Percentiles rank a stretch among this genome's conserved stretches.
Conservation (phyloP, 2,329 filamentous ascomycete genomes). For the Colletotrichum trifolii region DNA sequence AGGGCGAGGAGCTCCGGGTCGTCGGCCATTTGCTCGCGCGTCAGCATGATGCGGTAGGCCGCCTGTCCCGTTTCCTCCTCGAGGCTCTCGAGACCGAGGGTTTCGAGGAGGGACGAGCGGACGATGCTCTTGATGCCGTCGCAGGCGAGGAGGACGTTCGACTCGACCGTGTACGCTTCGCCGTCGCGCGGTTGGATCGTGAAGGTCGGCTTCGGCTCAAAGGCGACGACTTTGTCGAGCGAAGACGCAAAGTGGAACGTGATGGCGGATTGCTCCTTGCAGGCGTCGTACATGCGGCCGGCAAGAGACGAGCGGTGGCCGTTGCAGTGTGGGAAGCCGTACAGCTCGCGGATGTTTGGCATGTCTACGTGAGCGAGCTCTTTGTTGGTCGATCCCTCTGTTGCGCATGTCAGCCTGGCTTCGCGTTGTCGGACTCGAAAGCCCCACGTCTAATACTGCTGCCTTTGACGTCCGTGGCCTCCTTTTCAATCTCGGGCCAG, state of each 20-base stretch:
- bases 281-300: constrained; percentile 76
- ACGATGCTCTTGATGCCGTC: constrained; percentile 67
- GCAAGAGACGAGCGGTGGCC: constrained; percentile 81
- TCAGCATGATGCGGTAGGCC: constrained; percentile 82
- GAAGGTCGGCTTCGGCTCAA: constrained; percentile 69
- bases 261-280: constrained; percentile 70
- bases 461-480: constrained; percentile 76
- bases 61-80: constrained; percentile 79
- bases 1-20: constrained; percentile 76
- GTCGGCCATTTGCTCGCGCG: constrained; percentile 71
- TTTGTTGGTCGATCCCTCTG: constrained; percentile 73
- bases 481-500: constrained; percentile 76
- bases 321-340: constrained; percentile 82
- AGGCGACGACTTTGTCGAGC: constrained; percentile 64
- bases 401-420: constrained; percentile 8
- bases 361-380: constrained; percentile 80
- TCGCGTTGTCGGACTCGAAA: not conserved
- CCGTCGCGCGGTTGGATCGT: constrained; percentile 67
- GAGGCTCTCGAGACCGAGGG: constrained; percentile 61
- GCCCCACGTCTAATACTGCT: constrained; percentile 75
- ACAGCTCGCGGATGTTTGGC: constrained; percentile 72
- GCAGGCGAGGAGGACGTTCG: constrained; percentile 63
- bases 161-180: constrained; percentile 63
- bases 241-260: constrained; percentile 74
- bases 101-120: constrained; percentile 64